Evolutionary conservation across 116 monocot species (phyloP).

Genomic region (Papilionanthe hybrid): DNA sequence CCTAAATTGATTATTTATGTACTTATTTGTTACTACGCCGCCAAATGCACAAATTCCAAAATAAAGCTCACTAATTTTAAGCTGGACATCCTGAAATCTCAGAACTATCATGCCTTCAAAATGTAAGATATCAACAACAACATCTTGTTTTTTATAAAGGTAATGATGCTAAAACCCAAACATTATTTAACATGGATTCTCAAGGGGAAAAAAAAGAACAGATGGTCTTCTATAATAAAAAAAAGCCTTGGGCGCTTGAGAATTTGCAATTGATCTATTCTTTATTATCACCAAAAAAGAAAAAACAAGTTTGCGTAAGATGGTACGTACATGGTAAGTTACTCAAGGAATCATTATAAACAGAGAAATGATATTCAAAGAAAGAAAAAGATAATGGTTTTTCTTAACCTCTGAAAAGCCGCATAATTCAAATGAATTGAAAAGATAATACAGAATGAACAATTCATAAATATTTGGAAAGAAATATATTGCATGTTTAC

Average conservation of each 20-base stretch:
- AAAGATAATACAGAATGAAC: not conserved
- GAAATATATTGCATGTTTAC: conserved; percentile 19
- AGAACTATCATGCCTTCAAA: not conserved
- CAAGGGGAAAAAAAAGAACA: not conserved
- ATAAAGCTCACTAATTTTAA: not conserved
- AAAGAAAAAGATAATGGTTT: not conserved
- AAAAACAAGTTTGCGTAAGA: not conserved
- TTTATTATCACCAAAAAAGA: not conserved
- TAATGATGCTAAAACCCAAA: too few relatives aligned
- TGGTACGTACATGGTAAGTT: not conserved
- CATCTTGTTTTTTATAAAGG: not conserved
- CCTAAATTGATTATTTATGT: not conserved
- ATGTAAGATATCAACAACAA: not conserved
- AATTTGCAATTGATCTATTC: not conserved
- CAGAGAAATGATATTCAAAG: not conserved
- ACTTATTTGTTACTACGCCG: not conserved
- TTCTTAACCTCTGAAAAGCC: not conserved
- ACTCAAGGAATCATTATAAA: not conserved
- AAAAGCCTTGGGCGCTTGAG: not conserved
- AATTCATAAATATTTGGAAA: not conserved
- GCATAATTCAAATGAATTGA: not conserved
- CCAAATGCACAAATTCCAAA: not conserved
- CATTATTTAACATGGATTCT: too few relatives aligned
- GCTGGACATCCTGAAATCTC: not conserved
- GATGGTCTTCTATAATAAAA: not conserved